phyloP scores from a whole-genome alignment of 2,329 filamentous ascomycete genomes.

The Bipolaris cookei region DNA sequence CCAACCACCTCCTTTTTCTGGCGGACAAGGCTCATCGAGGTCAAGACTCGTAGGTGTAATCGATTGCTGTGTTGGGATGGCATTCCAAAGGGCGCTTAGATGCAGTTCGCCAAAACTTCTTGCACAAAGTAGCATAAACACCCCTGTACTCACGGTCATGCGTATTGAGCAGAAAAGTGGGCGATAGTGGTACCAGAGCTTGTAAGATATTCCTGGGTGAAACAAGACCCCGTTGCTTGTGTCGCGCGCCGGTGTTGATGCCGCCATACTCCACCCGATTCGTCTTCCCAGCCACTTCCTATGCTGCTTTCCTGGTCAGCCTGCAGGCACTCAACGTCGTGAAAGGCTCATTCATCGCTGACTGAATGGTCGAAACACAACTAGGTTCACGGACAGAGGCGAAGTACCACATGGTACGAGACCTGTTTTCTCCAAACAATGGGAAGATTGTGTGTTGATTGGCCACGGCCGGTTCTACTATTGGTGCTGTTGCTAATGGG shows the following conservation, averaged over 20 bases:
- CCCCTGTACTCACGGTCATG: constrained; percentile 39
- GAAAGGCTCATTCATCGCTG: constrained; percentile 19
- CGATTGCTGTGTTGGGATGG: constrained; percentile 4
- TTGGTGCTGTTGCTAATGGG: constrained; percentile 43
- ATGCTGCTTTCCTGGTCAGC: constrained; percentile 30
- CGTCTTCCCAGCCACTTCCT: constrained; percentile 29
- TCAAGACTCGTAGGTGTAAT: constrained; percentile 1
- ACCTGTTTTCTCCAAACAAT: constrained; percentile 19
- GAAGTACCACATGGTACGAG: constrained; percentile 33
- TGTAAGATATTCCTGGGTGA: constrained; percentile 33
- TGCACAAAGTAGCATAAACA: constrained; percentile 10
- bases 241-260: constrained; percentile 29
- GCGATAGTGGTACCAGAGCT: constrained; percentile 28
- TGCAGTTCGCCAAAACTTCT: constrained; percentile 20
- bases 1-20: constrained; percentile 4
- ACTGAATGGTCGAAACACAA: constrained; percentile 33
- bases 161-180: constrained; percentile 22
- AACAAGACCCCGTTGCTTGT: constrained; percentile 41
- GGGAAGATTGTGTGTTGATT: constrained; percentile 23
- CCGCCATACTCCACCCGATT: constrained; percentile 29
- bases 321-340: constrained; percentile 35
- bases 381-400: constrained; percentile 37
- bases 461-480: constrained; percentile 33
- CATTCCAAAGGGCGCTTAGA: constrained; percentile 28
- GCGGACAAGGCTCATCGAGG: constrained; percentile 2